Evolutionary conservation across 768 basidiomycete species (phyloP), one percentile per base, ranked within the genome.

Genomic region (Lactarius vividus): DNA sequence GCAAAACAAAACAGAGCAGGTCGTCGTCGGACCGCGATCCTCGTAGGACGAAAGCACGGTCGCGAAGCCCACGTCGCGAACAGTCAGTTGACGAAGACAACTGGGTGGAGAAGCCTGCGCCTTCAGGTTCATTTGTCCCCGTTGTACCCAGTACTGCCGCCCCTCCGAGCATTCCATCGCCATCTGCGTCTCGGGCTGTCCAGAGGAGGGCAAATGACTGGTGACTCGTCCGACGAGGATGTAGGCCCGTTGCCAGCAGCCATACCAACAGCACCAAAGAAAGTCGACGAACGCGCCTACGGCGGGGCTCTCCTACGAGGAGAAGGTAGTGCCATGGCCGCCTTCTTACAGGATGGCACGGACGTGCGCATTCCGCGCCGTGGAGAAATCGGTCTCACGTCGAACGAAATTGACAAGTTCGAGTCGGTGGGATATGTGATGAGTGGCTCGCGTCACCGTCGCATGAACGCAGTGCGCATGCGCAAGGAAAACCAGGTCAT

Each of bases 401-500:
- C 93, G 15, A 87, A 88, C 35, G 85, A 93, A 75, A 99, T 99
- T 70, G 94, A 89, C 7, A 75, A 84, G 74, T 98, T 84, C 77
- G 97, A 99, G 79, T 73, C 81, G 28, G 91, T 90, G 9, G 97
- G 97, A 20, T 99, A 97, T 76, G 97, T 99, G 56, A 99, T 98
- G 97, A 94, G 91, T 71, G 97, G 96, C 54, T 91, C 87, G 72
- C 81, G 96, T 68, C 95, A 99, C 77, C 85, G 91, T 69, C 84
- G 94, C 76, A 99, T 99, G 97, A 99, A 98, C 71, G 96, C 97
- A 0, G 96, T 99, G 53, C 91, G 97, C 66, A 92, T 99, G 87
- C 82, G 96, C 74, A 98, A 98, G 82, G 97, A 99, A 81, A 98
- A 99, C 79, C 97, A 99, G 79, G 96, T 98, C 69, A 99, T 99